These are phyloP conservation scores for Cutaneotrichosporon sp. DNA, from an alignment of 1,284 basidiomycete species.

Conservation along the genomic window DNA sequence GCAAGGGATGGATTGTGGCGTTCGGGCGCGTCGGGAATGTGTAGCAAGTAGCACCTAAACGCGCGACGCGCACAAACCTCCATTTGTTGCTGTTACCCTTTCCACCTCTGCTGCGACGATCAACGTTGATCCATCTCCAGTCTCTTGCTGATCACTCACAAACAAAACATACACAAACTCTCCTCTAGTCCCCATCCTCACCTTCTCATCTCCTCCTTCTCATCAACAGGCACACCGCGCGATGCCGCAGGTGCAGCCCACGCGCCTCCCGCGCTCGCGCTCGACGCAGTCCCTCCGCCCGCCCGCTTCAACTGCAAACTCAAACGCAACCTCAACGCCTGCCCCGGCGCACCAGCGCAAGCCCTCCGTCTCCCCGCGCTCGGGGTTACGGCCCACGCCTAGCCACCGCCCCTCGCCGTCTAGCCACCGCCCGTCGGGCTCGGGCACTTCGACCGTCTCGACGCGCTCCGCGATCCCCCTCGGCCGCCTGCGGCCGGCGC, in stretches of 20 bases:
- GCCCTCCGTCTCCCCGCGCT: background rate
- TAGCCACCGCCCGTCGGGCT: background rate
- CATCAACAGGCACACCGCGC: too few relatives aligned
- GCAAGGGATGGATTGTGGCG: too few relatives aligned
- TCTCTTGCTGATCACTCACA: constrained; percentile 1
- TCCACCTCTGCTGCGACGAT: background rate
- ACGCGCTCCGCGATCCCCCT: background rate
- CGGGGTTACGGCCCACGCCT: background rate
- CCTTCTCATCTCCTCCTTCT: background rate
- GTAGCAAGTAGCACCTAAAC: too few relatives aligned
- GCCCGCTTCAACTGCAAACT: too few relatives aligned
- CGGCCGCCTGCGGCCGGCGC: background rate
- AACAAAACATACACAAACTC: background rate
- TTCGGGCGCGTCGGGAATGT: constrained; percentile 6
- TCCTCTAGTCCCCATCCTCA: too few relatives aligned
- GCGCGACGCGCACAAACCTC: constrained; percentile 1
- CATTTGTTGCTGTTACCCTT: background rate
- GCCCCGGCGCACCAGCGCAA: background rate
- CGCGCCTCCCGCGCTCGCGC: constrained; percentile 2
- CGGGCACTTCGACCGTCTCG: background rate
- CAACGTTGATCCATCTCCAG: background rate
- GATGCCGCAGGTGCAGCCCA: constrained; percentile 1
- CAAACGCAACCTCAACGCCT: background rate
- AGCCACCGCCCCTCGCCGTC: too few relatives aligned
- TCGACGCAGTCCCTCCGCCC: background rate